These are phyloP conservation scores for Podospora bellae-mahoneyi DNA, from an alignment of 495 filamentous ascomycete genomes.

Conservation along the genomic window DNA sequence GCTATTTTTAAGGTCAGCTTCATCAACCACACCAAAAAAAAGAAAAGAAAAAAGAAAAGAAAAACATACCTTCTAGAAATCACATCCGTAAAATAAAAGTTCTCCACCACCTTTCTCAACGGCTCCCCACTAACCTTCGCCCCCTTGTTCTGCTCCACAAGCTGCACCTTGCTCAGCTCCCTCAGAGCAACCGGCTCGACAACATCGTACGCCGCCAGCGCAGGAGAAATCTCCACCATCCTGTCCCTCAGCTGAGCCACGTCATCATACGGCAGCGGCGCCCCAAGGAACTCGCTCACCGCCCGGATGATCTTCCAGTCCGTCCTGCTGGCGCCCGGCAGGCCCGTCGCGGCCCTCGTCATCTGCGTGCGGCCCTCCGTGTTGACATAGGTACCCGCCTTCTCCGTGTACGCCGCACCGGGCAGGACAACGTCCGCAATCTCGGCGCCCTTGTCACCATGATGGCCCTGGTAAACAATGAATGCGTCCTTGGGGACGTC, in stretches of 20 bases:
- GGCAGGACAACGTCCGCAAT: constrained; percentile 92
- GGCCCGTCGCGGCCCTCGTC: constrained; percentile 77
- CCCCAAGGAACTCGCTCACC: constrained; percentile 82
- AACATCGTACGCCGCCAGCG: constrained; percentile 83
- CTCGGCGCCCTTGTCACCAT: constrained; percentile 90
- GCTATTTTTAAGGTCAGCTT: constrained; percentile 44
- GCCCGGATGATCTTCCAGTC: constrained; percentile 99
- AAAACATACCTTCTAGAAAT: constrained; percentile 81
- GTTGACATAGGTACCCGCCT: constrained; percentile 94
- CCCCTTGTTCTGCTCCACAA: constrained; percentile 94
- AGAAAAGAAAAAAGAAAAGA: background rate
- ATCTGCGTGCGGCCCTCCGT: constrained; percentile 95
- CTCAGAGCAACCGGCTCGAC: constrained; percentile 71
- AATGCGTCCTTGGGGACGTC: constrained; percentile 93
- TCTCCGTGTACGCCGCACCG: constrained; percentile 94
- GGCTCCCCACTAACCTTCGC: constrained; percentile 60
- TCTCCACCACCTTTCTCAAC: constrained; percentile 79
- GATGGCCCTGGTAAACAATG: constrained; percentile 96
- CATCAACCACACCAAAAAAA: background rate
- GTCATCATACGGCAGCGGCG: constrained; percentile 86
- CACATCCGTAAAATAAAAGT: constrained; percentile 96
- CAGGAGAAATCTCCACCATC: constrained; percentile 91
- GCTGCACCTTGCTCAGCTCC: constrained; percentile 79
- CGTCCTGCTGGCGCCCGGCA: constrained; percentile 84
- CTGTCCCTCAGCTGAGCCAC: constrained; percentile 80